A percentile compares a stretch with the other conserved stretches of the same genome.
phyloP scores from a whole-genome alignment of 2,329 filamentous ascomycete genomes.

The Diaporthe capsici region DNA sequence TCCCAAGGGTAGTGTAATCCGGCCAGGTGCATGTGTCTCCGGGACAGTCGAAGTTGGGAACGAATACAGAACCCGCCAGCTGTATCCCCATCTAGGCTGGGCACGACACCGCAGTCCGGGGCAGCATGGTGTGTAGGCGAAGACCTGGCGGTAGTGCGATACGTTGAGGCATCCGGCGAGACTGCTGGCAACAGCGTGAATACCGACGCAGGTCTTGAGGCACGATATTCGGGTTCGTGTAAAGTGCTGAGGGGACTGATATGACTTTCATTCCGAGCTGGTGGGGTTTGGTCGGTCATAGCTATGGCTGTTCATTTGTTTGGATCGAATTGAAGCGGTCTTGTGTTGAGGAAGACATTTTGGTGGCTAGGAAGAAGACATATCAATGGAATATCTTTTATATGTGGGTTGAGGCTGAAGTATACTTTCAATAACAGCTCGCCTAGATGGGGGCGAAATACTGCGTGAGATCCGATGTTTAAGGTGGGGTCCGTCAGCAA shows the following conservation, averaged over 20 bases:
- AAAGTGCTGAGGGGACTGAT: neutral
- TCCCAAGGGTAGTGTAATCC: neutral
- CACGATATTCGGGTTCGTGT: neutral
- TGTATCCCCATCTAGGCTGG: neutral
- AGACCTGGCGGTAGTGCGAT: neutral
- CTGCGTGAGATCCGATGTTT: neutral
- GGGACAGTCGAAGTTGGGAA: neutral
- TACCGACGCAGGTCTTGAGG: neutral
- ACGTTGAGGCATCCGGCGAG: rapidly evolving
- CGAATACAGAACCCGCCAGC: neutral
- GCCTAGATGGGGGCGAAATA: neutral
- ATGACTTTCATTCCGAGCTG: neutral
- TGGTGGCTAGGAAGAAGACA: neutral
- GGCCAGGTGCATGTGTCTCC: neutral
- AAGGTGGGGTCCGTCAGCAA: neutral
- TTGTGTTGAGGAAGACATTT: neutral
- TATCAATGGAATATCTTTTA: neutral
- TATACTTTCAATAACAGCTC: neutral
- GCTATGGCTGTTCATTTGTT: rapidly evolving
- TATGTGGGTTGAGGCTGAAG: neutral
- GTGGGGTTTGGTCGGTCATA: neutral
- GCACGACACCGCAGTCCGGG: neutral
- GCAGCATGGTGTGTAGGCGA: neutral
- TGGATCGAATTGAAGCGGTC: neutral
- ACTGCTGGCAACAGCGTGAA: neutral